A percentile compares a stretch with the other conserved stretches of the same genome.
phyloP scores from a whole-genome alignment of 1,284 basidiomycete species.

The Ceratobasidium sp. region DNA sequence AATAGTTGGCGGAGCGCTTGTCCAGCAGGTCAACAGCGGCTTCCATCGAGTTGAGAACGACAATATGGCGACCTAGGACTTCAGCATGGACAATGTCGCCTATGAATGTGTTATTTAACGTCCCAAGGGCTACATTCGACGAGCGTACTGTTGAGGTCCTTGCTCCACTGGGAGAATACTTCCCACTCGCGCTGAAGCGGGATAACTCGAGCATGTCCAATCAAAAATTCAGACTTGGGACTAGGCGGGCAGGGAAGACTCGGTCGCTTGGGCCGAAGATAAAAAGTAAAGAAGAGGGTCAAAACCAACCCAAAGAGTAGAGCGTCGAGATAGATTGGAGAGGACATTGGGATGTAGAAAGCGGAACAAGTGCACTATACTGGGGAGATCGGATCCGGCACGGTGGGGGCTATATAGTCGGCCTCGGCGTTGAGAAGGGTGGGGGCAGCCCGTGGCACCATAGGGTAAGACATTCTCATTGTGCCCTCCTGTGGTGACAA shows the following conservation, averaged over 20 bases:
- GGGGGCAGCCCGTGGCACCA: not conserved
- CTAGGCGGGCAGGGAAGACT: constrained; percentile 21
- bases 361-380: not conserved
- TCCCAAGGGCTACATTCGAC: not conserved
- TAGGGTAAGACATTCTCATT: constrained; percentile 16
- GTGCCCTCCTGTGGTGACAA: constrained; percentile 24
- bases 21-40: constrained; percentile 40
- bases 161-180: constrained; percentile 29
- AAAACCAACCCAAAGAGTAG: constrained; percentile 12
- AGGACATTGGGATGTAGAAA: constrained; percentile 6
- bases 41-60: constrained; percentile 42
- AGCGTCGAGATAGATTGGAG: constrained; percentile 29
- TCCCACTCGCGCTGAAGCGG: constrained; percentile 33
- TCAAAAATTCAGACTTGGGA: constrained; percentile 24
- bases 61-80: constrained; percentile 33
- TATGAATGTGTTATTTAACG: not conserved
- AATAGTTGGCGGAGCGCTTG: constrained; percentile 39
- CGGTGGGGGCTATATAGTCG: constrained; percentile 1
- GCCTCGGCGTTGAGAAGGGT: not conserved
- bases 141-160: constrained; percentile 14
- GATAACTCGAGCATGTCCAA: constrained; percentile 28
- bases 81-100: constrained; percentile 27
- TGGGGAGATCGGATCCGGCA: not conserved
- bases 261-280: constrained; percentile 17
- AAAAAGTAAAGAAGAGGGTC: constrained; percentile 24